Evolutionary conservation across 257 asterid genomes (phyloP).

Genomic region (Cordia subcordata): DNA sequence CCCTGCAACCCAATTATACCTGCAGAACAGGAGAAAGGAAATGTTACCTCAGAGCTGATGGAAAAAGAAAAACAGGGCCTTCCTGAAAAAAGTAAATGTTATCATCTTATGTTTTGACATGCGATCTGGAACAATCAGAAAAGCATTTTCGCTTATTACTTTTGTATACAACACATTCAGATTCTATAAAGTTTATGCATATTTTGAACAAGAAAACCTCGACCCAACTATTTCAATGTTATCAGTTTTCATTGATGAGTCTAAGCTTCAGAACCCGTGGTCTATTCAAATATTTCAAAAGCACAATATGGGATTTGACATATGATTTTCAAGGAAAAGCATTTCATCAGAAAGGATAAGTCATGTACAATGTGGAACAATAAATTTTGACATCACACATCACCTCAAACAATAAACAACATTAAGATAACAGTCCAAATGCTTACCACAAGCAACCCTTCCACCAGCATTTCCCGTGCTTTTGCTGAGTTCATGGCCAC

Average conservation of each 20-base stretch:
- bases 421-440: background rate
- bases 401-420: background rate
- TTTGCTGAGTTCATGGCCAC: conserved; percentile 94
- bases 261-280: too few relatives aligned
- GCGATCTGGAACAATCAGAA: too few relatives aligned
- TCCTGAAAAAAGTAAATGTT: background rate
- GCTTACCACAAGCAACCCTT: conserved; percentile 85
- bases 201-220: too few relatives aligned
- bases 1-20: conserved; percentile 92
- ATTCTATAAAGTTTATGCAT: too few relatives aligned
- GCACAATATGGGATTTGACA: too few relatives aligned
- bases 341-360: background rate
- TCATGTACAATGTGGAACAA: background rate
- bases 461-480: conserved; percentile 96
- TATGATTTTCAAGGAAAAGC: too few relatives aligned
- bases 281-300: too few relatives aligned
- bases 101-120: background rate
- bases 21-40: conserved; percentile 30
- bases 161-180: too few relatives aligned
- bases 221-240: too few relatives aligned
- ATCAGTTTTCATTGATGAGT: too few relatives aligned
- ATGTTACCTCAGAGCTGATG: background rate
- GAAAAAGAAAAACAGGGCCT: background rate
- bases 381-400: background rate
- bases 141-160: background rate